Base-by-base conservation (phyloP, 306 rosid genomes). In the Sophora flavescens region DNA sequence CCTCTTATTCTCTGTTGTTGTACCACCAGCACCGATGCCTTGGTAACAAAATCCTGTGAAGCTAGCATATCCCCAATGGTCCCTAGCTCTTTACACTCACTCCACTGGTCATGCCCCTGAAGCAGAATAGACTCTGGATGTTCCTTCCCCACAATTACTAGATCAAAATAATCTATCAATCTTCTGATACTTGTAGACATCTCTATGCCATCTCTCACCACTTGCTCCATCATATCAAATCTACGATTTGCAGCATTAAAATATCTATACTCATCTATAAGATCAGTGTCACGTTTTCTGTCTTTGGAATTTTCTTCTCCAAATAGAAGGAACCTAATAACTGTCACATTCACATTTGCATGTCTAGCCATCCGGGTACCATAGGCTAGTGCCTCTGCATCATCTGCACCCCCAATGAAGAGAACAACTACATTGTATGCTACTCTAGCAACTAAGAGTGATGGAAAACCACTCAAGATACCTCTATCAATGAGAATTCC, bases 331-430 rank as follows among this genome's bases (percentile, higher is more conserved):
- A 89, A 91, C 71, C 90, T n/a, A 10, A 87, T 78, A 6, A 91
- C 80, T 0, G 97, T 83, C 17, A 88, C 63, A 17, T 63, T 80
- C 18, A 89, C 91, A 6, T 22, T 45, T 26, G 80, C 82, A 17
- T 88, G 91, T 15, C 78, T 78, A 0, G 88, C 83, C 95, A 91
- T 91, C 33, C 91, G 86, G 8, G 86, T 56, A 11, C 87, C 88
- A 8, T 82, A 91, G 2, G 97, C 93, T 22, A 89, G 75, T 13
- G 97, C 77, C 79, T 91, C 95, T 0, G 86, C 89, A 18, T 91
- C 97, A 32, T 91, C 97, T 4, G 74, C 70, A 4, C 97, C 97
- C 0, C 97, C 95, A 8, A 89, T 54, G 93, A 84, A 91, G 72
- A 91, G 30, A n/a, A 91, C 89, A 0, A 76, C 90, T 2, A 86